Percentiles rank a stretch among this genome's conserved stretches.
phyloP scores from a whole-genome alignment of 345 rosid genomes.

The Citrus reticulata region DNA sequence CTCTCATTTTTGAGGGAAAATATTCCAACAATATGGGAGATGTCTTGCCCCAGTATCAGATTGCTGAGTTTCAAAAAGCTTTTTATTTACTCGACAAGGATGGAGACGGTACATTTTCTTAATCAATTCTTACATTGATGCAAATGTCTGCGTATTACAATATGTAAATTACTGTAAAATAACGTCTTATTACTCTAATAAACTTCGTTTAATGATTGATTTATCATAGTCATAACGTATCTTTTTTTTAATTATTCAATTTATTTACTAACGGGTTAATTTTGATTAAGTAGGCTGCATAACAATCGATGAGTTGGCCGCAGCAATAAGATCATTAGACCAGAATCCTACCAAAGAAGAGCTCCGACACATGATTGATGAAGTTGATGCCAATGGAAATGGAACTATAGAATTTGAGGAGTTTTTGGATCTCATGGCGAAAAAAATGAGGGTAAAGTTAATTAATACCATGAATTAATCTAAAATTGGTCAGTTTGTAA shows the following conservation, averaged over 20 bases:
- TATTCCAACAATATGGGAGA: background rate
- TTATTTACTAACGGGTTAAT: background rate
- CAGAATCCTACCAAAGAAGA: conserved; percentile 63
- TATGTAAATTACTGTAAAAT: background rate
- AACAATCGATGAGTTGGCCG: conserved; percentile 49
- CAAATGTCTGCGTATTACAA: background rate
- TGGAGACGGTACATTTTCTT: conserved; percentile 58
- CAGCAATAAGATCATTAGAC: conserved; percentile 48
- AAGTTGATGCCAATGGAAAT: conserved; percentile 53
- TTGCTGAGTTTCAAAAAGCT: conserved; percentile 45
- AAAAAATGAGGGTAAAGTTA: conserved; percentile 52
- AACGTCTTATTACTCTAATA: no score
- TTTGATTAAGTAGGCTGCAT: conserved; percentile 45
- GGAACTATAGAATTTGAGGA: conserved; percentile 67
- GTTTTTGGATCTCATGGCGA: conserved; percentile 67
- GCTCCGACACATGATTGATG: conserved; percentile 52
- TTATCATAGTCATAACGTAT: background rate
- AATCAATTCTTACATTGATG: background rate
- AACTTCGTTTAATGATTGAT: no score
- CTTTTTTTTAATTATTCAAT: background rate
- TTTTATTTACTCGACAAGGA: conserved; percentile 71
- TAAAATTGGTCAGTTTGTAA: background rate
- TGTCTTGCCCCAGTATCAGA: background rate
- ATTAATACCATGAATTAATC: no score
- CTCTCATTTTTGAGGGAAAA: background rate